These are phyloP conservation scores for Ammopiptanthus mongolicus DNA, from an alignment of 306 rosid species.

Conservation along the genomic window DNA sequence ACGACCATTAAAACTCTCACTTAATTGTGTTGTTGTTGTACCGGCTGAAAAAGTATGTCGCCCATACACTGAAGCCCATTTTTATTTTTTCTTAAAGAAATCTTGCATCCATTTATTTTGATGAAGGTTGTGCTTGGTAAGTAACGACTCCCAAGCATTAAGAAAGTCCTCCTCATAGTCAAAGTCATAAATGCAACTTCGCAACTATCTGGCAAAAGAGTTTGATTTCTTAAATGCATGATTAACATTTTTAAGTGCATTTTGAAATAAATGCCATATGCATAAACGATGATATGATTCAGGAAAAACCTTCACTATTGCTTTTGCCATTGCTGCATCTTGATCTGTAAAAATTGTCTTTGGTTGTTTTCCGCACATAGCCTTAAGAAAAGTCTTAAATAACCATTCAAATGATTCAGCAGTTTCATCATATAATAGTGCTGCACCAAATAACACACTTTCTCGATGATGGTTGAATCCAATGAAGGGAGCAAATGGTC, in stretches of 20 bases:
- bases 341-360: not conserved
- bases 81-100: too few species aligned
- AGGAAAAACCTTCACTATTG: not conserved
- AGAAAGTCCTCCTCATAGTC: not conserved
- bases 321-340: not conserved
- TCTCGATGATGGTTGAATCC: too few species aligned
- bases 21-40: not conserved
- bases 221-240: too few species aligned
- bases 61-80: not conserved
- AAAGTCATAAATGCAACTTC: not conserved
- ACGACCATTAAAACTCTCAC: too few species aligned
- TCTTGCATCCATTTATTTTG: conserved; percentile 1
- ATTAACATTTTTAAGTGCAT: not conserved
- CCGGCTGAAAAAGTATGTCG: not conserved
- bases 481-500: too few species aligned
- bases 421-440: not conserved
- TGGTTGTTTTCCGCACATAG: not conserved
- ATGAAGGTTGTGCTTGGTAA: not conserved
- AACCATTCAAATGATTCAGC: not conserved
- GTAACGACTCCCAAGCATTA: not conserved
- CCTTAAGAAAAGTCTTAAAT: not conserved
- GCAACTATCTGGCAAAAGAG: not conserved
- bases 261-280: not conserved
- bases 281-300: not conserved
- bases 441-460: too few species aligned